Evolutionary conservation across 2,329 filamentous ascomycete genomes (phyloP), one percentile per base, ranked within the genome.

Genomic region (Fonsecaea erecta): DNA sequence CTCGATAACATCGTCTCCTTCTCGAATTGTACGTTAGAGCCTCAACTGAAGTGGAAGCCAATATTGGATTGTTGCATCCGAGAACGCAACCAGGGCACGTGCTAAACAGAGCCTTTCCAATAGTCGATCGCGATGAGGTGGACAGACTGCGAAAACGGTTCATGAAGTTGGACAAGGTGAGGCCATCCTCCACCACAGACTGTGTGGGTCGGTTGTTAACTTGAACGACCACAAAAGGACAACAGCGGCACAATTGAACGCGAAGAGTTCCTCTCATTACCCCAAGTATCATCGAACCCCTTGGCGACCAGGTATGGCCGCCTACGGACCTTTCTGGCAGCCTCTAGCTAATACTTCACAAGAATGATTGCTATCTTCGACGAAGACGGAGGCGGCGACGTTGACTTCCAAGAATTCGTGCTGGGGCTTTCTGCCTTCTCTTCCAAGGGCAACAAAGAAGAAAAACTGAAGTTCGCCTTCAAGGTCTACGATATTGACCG

Each of bases 331-430:
- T 37, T 35, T 54, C 26, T 18, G 24, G 18, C 18, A 12, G 16
- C 18, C 52, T 72, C 54, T n/a, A 26, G 46, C 60, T 59, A 54
- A 62, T 21, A 14, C 34, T 67, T 14, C 24, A n/a, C 26, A 32
- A 93, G 91, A 79, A 97, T 99, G 93, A 99, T 99, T 75, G 94
- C 95, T 64, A 99, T 98, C 74, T 98, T 99, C 77, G 95, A 99
- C 79, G 95, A 98, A 80, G 95, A 99, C 78, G 95, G 95, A 68
- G 94, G 95, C 73, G 95, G 95, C 75, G 92, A 97, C 74, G 95
- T 99, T 73, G 95, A 99, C 79, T 99, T 99, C 80, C 93, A 98
- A 76, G 95, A 99, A 80, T 99, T 99, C 77, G 95, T 99, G 9
- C 93, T 92, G 1, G 95, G 95, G 3, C 86, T 99, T 54, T 94